Evolutionary conservation across 768 basidiomycete species (phyloP), one percentile per base, ranked within the genome.

Genomic region (Leccinum obscurum): DNA sequence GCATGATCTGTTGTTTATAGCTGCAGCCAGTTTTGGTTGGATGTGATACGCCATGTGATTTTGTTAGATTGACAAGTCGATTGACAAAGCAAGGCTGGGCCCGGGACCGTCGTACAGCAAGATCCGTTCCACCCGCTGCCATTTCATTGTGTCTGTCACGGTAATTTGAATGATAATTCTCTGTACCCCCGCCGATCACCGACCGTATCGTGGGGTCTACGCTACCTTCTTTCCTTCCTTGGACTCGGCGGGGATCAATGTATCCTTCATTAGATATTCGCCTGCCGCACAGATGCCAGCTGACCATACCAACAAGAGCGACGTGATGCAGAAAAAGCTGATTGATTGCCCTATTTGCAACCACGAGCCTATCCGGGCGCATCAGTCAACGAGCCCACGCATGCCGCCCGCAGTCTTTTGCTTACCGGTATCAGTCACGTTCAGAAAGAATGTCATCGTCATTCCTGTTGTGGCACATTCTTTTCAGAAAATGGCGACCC

Each of bases 261-360:
- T 66, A 28, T 70, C 70, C 13, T 77, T 76, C 84, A 92, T 86
- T 49, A 93, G 72, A 66, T 82, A 78, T 70, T 92, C 91, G 41
- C 92, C 92, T 4, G 81, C 76, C 0, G 83, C 83, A 62, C 89
- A 89, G 22, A 94, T 84, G 1, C 85, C 90, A 28, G 88, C 89
- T 1, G 89, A 88, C 85, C 90, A 93, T 4, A 92, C 78, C 44
- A 91, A 78, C 57, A 95, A 76, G 39, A 93, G 74, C 1, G 90
- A 92, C 1, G 90, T 85, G 61, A 94, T 91, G 65, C 87, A 88
- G 75, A 93, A 95, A 76, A 93, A 93, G 54, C 83, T 92, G 70
- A 95, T 93, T 0, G 90, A 87, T 68, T 92, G 89, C 6, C 93
- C 92, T 55, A 93, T 95, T 68, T 95, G 90, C 59, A 94, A 77